phyloP scores from a whole-genome alignment of 345 rosid genomes.

The Cardamine occulta region DNA sequence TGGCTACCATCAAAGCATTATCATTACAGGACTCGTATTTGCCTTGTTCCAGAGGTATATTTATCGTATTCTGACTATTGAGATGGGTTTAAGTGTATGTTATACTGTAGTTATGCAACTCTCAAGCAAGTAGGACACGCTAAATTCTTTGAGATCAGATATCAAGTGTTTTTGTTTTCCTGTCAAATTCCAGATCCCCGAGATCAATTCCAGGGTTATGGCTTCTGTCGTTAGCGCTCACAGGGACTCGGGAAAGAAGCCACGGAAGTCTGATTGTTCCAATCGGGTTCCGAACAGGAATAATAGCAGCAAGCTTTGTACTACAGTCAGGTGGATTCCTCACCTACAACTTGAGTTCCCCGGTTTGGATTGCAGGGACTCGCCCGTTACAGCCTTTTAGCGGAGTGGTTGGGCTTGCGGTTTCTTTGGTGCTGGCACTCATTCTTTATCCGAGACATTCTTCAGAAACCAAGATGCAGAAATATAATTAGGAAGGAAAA shows the following conservation, averaged over 20 bases:
- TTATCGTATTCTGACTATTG: constrained; percentile 28
- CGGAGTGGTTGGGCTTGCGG: constrained; percentile 72
- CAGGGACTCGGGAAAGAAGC: constrained; percentile 63
- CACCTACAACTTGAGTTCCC: constrained; percentile 47
- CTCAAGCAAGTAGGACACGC: background rate
- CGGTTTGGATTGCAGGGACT: constrained; percentile 69
- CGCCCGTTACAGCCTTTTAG: constrained; percentile 80
- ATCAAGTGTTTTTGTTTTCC: constrained; percentile 14
- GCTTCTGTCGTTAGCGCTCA: constrained; percentile 73
- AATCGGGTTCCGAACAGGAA: constrained; percentile 74
- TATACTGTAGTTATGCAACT: background rate
- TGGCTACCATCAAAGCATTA: constrained; percentile 74
- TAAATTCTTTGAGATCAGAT: background rate
- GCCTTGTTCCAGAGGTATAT: constrained; percentile 85
- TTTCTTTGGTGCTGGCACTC: constrained; percentile 58
- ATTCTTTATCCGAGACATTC: constrained; percentile 62
- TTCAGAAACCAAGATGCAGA: constrained; percentile 32
- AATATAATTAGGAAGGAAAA: constrained; percentile 15
- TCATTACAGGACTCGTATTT: constrained; percentile 75
- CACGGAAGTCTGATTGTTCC: constrained; percentile 71
- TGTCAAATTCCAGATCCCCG: constrained; percentile 58
- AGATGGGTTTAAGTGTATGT: background rate
- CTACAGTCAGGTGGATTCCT: constrained; percentile 70
- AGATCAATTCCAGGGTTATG: constrained; percentile 77
- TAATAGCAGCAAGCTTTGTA: constrained; percentile 64